Conservation (phyloP, 306 rosid genomes). For the Dryas drummondii region DNA sequence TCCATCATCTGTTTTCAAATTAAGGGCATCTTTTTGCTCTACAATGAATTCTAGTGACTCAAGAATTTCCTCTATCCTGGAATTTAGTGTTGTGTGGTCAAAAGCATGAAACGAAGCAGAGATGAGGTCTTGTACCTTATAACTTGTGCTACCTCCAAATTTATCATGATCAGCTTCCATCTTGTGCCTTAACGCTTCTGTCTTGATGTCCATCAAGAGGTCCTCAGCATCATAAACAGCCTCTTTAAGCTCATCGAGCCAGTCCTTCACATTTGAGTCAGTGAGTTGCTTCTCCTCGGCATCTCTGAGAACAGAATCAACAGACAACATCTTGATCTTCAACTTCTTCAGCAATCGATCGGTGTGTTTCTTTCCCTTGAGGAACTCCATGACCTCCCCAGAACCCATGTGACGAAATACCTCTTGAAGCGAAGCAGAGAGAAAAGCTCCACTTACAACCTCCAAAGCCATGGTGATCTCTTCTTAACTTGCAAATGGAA, state of each 20-base stretch:
- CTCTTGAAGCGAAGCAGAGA: not conserved
- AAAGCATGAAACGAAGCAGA: too few species aligned
- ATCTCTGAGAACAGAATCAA: constrained; percentile 28
- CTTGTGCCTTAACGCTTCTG: constrained; percentile 6
- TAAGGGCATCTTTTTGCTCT: too few species aligned
- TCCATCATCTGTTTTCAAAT: too few species aligned
- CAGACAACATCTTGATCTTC: constrained; percentile 8
- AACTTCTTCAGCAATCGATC: constrained; percentile 5
- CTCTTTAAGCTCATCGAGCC: constrained; percentile 19
- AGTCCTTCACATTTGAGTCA: constrained; percentile 11
- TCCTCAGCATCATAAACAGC: constrained; percentile 21
- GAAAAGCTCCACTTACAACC: constrained; percentile 13
- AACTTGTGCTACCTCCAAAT: not conserved
- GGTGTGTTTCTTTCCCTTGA: not conserved
- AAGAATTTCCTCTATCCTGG: too few species aligned
- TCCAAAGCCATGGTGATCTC: not conserved
- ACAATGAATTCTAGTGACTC: too few species aligned
- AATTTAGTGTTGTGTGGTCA: too few species aligned
- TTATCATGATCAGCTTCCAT: not conserved
- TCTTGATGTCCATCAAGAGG: constrained; percentile 35
- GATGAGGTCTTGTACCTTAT: not conserved
- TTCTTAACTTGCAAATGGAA: too few species aligned
- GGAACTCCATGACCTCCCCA: not conserved
- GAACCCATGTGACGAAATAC: constrained; percentile 25
- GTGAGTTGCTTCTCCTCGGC: constrained; percentile 35